Evolutionary conservation across 768 basidiomycete genomes (phyloP).

Genomic region (Termitomyces sp.): DNA sequence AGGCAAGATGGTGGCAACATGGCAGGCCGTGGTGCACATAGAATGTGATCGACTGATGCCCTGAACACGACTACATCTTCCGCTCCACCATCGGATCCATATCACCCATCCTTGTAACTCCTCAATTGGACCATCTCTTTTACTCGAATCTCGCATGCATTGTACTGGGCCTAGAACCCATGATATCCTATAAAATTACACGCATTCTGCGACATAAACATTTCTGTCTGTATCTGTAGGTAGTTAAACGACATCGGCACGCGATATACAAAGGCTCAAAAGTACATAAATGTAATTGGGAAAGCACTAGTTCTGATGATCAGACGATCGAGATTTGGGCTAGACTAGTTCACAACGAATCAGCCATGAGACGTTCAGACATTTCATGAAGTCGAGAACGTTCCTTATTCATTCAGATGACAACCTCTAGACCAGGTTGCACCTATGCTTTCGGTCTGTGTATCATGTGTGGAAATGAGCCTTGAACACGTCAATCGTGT

Average conservation of each 20-base stretch:
- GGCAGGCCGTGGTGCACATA: constrained; percentile 35
- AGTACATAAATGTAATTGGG: not conserved
- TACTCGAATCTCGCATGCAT: constrained; percentile 1
- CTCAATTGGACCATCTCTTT: not conserved
- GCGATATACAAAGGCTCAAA: not conserved
- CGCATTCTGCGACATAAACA: not conserved
- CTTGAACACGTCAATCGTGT: too few relatives aligned
- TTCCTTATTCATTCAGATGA: not conserved
- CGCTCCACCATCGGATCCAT: not conserved
- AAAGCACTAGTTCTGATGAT: not conserved
- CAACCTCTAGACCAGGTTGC: too few relatives aligned
- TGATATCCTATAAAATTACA: not conserved
- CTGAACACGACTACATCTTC: not conserved
- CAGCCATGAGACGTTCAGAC: too few relatives aligned
- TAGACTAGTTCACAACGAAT: too few relatives aligned
- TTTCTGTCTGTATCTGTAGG: not conserved
- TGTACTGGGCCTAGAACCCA: constrained; percentile 5
- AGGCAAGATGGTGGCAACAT: constrained; percentile 24
- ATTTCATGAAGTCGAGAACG: not conserved
- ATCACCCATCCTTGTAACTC: not conserved
- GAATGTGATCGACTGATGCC: constrained; percentile 15
- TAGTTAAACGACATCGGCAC: not conserved
- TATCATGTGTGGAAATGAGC: too few relatives aligned
- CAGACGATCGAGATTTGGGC: not conserved
- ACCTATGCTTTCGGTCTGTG: too few relatives aligned